Evolutionary conservation across 164 flowering plant species (phyloP), one percentile per base, ranked within the genome.

Genomic region (Hamamelis virginiana): DNA sequence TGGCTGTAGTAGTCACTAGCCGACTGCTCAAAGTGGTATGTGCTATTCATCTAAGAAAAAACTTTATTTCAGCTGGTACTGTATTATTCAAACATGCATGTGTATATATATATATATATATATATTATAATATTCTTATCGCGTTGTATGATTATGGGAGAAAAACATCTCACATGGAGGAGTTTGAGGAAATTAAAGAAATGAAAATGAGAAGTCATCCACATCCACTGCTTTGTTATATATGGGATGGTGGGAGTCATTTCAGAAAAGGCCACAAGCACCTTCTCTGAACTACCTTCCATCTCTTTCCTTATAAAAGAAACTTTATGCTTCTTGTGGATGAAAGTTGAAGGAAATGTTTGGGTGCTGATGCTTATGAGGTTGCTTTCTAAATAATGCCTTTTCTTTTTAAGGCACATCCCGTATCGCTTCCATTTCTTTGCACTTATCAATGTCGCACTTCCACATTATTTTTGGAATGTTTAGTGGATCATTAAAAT

Each of bases 241-340:
- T 9, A 44, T 45, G 33, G 16, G 64, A 63, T 63, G 72, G 76
- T 74, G 76, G 59, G 21, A 68, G 68, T 68, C 72, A 68, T 28
- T 57, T 68, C 66, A 38, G 10, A 38, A 59, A 53, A 60, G 57
- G 46, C 26, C 68, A 62, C 8, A 13, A 57, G 51, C 68, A 68
- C 72, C 33, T 33, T 68, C 65, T 69, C 56, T 64, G 76, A 44
- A 67, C 52, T 28, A 23, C 51, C 33, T 51, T 60, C 10, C 14
- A 28, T 6, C 5, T 60, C 23, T 57, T n/a, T 48, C 38, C 66
- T 44, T 62, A 11, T 28, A 27, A 41, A 59, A 62, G 27, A 45
- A 50, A 16, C 53, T n/a, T n/a, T 44, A 46, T 44, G 52, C 33
- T 63, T 2, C 33, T 1, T 14, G 6, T 6, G 21, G 38, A 48